These are phyloP conservation scores for Kuraishia ogatae DNA, from an alignment of 805 yeast genomes.

Conservation along the genomic window DNA sequence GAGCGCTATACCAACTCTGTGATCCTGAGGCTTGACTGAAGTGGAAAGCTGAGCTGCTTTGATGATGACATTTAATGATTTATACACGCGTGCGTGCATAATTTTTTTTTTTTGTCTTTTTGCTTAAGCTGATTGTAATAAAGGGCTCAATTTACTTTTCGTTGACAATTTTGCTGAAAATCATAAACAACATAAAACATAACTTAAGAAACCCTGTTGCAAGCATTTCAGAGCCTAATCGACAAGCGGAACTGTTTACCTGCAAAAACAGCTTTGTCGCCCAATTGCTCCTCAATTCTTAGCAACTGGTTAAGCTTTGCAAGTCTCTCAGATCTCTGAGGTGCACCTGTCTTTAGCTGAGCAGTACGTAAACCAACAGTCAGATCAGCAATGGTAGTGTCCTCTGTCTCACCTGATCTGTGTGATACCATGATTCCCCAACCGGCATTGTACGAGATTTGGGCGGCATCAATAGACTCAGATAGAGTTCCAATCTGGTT, in stretches of 20 bases:
- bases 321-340: constrained; percentile 99
- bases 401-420: constrained; percentile 99
- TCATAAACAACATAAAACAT: background rate
- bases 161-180: background rate
- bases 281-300: constrained; percentile 98
- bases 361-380: constrained; percentile 97
- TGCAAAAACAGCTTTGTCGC: constrained; percentile 94
- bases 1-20: background rate
- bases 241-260: constrained; percentile 80
- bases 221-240: background rate
- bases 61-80: background rate
- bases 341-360: constrained; percentile 99
- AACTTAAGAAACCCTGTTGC: no score
- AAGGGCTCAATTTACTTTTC: background rate
- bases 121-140: background rate
- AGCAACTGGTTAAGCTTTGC: constrained; percentile 98
- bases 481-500: constrained; percentile 97
- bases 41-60: background rate
- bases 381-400: constrained; percentile 95
- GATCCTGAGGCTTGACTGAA: background rate
- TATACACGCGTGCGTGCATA: background rate
- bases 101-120: constrained; percentile 1
- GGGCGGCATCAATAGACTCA: constrained; percentile 96
- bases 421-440: constrained; percentile 99
- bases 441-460: constrained; percentile 88